Percentiles rank a stretch among this genome's conserved stretches.
phyloP scores from a whole-genome alignment of 1,139 yeast species.

The Blastobotrys indianensis region DNA sequence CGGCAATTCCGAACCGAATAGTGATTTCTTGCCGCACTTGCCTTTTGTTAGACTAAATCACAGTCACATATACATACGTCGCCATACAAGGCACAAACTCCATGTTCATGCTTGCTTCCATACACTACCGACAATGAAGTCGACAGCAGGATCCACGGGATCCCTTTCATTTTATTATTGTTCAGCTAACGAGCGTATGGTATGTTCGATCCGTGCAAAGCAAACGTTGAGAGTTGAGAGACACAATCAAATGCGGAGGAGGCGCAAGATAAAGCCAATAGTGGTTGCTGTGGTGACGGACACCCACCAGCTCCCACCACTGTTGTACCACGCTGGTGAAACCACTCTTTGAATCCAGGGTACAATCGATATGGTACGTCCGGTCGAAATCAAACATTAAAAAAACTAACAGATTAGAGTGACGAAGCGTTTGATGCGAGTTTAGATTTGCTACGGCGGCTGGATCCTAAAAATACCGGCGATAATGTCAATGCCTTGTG shows the following conservation, averaged over 20 bases:
- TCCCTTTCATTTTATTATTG: constrained; percentile 1
- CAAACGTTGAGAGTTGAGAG: constrained; percentile 1
- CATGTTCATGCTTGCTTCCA: constrained; percentile 28
- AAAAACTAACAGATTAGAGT: not conserved
- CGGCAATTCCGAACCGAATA: constrained; percentile 77
- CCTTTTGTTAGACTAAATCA: not conserved
- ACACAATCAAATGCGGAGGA: not conserved
- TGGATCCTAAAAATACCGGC: constrained; percentile 68
- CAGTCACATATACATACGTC: constrained; percentile 20
- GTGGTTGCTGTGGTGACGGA: not conserved
- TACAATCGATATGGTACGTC: not conserved
- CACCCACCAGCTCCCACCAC: not conserved
- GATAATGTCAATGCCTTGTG: constrained; percentile 64
- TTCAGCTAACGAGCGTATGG: not conserved
- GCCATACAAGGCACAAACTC: constrained; percentile 50
- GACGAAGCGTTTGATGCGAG: constrained; percentile 82
- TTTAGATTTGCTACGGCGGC: constrained; percentile 75
- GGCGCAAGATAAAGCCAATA: not conserved
- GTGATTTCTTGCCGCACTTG: constrained; percentile 69
- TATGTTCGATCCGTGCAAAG: not conserved
- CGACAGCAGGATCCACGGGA: not conserved
- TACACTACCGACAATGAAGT: not conserved
- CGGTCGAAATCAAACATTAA: not conserved
- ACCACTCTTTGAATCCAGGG: not conserved
- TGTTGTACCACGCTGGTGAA: not conserved